Conservation (phyloP, 345 rosid genomes). For the Populus simonii region DNA sequence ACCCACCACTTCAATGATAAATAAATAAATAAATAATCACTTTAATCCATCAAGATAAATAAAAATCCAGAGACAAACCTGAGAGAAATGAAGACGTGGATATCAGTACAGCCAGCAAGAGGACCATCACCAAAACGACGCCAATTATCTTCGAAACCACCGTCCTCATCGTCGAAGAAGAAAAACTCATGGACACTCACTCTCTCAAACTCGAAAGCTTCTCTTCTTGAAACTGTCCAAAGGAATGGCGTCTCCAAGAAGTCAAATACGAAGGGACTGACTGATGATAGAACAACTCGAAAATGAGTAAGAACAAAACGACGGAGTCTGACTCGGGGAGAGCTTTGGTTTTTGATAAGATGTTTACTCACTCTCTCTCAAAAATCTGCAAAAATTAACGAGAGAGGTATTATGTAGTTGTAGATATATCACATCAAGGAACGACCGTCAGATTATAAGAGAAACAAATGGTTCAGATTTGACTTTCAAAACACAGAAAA, state of each 20-base stretch:
- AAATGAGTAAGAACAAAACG: neutral
- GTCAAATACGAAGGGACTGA: neutral
- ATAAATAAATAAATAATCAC: neutral
- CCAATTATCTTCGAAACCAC: slow-evolving; percentile 9
- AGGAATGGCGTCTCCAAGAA: neutral
- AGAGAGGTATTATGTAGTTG: neutral
- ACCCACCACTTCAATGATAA: neutral
- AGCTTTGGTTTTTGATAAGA: neutral
- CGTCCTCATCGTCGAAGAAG: slow-evolving; percentile 23
- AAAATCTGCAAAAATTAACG: slow-evolving; percentile 33
- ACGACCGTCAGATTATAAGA: slow-evolving; percentile 32
- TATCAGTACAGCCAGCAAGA: slow-evolving; percentile 17
- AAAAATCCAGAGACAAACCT: slow-evolving; percentile 13
- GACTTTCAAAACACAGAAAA: slow-evolving; percentile 15
- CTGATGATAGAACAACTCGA: neutral
- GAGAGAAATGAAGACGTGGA: slow-evolving; percentile 9
- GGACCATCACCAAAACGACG: slow-evolving; percentile 11
- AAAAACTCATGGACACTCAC: neutral
- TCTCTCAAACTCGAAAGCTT: neutral
- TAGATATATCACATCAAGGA: slow-evolving; percentile 12
- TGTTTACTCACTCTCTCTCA: neutral
- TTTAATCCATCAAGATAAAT: neutral
- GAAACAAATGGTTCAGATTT: slow-evolving; percentile 28
- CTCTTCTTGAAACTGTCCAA: neutral
- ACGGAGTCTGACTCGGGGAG: neutral